Percentiles rank a stretch among this genome's conserved stretches.
Conservation (phyloP, 192 early-diverging fungal species). For the Glomus cerebriforme region DNA sequence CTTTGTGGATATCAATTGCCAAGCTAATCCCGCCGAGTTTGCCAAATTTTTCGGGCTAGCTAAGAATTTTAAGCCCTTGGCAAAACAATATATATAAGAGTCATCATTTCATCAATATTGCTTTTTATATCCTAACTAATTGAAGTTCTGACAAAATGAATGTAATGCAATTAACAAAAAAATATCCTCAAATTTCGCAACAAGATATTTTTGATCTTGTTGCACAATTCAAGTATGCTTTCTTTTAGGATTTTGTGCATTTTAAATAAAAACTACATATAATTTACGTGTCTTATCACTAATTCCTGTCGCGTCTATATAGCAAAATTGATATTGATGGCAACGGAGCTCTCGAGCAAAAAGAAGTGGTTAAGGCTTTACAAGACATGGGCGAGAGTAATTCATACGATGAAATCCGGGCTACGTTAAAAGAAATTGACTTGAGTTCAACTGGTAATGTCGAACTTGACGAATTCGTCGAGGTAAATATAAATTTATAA, state of each 20-base stretch:
- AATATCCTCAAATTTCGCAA: slow-evolving; percentile 30
- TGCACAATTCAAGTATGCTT: slow-evolving; percentile 28
- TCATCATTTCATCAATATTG: neutral
- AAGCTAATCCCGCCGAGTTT: neutral
- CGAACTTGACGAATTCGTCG: slow-evolving; percentile 80
- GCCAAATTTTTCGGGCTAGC: neutral
- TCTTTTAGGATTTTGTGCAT: neutral
- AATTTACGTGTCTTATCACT: too few relatives aligned
- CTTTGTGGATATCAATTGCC: neutral
- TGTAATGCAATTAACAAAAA: slow-evolving; percentile 27
- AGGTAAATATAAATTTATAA: slow-evolving; percentile 48
- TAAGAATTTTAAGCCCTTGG: neutral
- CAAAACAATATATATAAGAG: neutral
- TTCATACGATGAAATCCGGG: slow-evolving; percentile 76
- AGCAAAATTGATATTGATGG: slow-evolving; percentile 67
- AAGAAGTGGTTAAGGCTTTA: slow-evolving; percentile 62
- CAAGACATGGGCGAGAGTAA: slow-evolving; percentile 66
- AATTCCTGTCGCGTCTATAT: slow-evolving; percentile 32
- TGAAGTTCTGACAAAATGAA: slow-evolving; percentile 19
- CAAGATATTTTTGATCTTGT: slow-evolving; percentile 26
- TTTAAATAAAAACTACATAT: neutral
- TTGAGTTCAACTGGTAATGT: slow-evolving; percentile 69
- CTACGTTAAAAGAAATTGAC: slow-evolving; percentile 66
- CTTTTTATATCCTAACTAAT: too few relatives aligned
- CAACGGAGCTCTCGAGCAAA: slow-evolving; percentile 69